Evolutionary conservation across 192 early-diverging fungal species (phyloP), one percentile per base, ranked within the genome.

Genomic region (Gonapodya prolifera): DNA sequence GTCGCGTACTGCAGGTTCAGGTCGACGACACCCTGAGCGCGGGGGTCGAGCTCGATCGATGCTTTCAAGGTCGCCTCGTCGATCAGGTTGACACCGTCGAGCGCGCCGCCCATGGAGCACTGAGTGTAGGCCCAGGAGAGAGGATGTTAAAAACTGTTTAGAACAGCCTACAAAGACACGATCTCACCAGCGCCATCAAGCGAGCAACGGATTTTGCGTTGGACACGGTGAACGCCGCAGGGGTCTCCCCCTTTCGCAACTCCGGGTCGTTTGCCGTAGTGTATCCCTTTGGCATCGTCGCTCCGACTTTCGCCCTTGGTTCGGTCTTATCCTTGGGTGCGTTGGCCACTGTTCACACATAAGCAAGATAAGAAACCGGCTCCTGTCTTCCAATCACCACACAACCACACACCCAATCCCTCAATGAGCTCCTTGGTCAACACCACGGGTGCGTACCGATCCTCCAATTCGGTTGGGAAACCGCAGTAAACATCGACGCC

Each of bases 381-480:
- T n/a, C n/a, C n/a, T n/a, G n/a, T n/a, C n/a, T n/a, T n/a, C n/a
- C n/a, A n/a, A n/a, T n/a, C n/a, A n/a, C n/a, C n/a, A n/a, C n/a
- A n/a, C n/a, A n/a, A n/a, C n/a, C 45, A 16, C 28, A 13, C 71
- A 73, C 28, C 71, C 8, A 73, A 32, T 13, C 2, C 2, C 31
- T 73, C 71, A 8, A 73, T 18, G 2, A 73, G 71, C 71, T 18
- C 71, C 71, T 73, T 73, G 71, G 71, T 32, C 18, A 73, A 30
- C 16, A 73, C 71, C 16, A 73, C 71, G 31, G 71, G 71, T 29
- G 71, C 16, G 71, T 73, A 73, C 18, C 71, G 71, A 18, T 29
- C 8, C 71, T 73, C 71, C 71, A 73, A 2, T 2, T 73, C 71
- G 18, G 31, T 29, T 2, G 71, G 71, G 18, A 73, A 30, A 8